Conservation (phyloP, 2,329 filamentous ascomycete genomes). For the Pseudogymnoascus sp. region DNA sequence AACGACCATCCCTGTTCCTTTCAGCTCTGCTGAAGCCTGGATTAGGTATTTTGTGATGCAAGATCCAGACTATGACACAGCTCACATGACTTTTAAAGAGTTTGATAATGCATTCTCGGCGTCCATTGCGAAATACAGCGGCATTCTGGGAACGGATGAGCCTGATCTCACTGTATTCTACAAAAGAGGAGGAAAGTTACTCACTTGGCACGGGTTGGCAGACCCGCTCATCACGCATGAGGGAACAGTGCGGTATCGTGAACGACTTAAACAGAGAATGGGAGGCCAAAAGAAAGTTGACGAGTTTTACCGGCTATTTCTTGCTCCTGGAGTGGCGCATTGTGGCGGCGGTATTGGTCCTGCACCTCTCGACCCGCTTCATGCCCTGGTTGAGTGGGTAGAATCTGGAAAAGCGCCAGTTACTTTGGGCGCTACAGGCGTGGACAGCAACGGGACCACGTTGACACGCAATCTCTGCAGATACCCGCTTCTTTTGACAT, state of each 20-base stretch:
- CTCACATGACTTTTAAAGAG: slow-evolving; percentile 28
- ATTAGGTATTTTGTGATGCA: background rate
- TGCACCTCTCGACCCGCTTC: too few relatives aligned
- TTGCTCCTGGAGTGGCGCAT: slow-evolving; percentile 15
- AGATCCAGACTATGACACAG: slow-evolving; percentile 19
- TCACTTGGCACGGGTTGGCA: slow-evolving; percentile 18
- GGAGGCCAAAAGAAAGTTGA: background rate
- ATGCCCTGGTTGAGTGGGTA: too few relatives aligned
- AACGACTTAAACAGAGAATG: slow-evolving; percentile 24
- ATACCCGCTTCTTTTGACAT: too few relatives aligned
- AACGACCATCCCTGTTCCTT: background rate
- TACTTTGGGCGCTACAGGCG: too few relatives aligned
- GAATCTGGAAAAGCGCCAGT: too few relatives aligned
- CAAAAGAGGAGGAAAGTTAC: slow-evolving; percentile 16
- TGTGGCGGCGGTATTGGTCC: background rate
- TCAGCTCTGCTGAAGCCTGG: background rate
- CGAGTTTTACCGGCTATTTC: slow-evolving; percentile 17
- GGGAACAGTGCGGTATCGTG: slow-evolving; percentile 35
- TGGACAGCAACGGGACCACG: too few relatives aligned
- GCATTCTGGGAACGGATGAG: slow-evolving; percentile 13
- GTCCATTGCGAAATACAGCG: slow-evolving; percentile 28
- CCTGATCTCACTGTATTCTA: slow-evolving; percentile 11
- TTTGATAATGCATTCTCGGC: slow-evolving; percentile 25
- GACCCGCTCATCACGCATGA: slow-evolving; percentile 33
- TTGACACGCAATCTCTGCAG: too few relatives aligned